Evolutionary conservation across 495 filamentous ascomycete genomes (phyloP), one percentile per base, ranked within the genome.

Genomic region (Xylaria grammica): DNA sequence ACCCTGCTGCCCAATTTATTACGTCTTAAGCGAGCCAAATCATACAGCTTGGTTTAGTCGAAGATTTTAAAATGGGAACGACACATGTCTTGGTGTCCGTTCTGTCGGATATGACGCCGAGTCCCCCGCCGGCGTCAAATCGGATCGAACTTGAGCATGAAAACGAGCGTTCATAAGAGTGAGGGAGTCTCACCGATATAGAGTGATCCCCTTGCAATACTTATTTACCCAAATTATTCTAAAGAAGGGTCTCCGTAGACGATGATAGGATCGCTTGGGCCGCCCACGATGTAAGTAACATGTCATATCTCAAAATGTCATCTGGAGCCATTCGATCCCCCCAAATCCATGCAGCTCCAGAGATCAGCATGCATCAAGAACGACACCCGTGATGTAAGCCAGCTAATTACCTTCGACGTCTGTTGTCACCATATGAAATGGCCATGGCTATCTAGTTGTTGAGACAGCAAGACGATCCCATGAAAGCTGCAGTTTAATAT

Each of bases 181-280:
- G 27, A 40, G 11, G 11, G 27, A 24, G 1, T n/a, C 32, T 38
- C n/a, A n/a, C 3, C 19, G 10, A 53, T 30, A 36, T 10, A 13
- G 15, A 0, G 29, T 6, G 50, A 32, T 34, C 29, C 29, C 24
- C 36, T 56, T 40, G 11, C 20, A 57, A 11, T 44, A 8, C 22
- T 45, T 10, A 17, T 13, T 32, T 45, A 32, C 17, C 17, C n/a
- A 58, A 19, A 6, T 20, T 6, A 17, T 34, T 59, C 20, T 4
- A 15, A 32, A 9, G 15, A 46, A 29, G 27, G 13, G 15, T 48
- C 29, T 4, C 1, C 19, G 48, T 26, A 15, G 42, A 48, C 29
- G 27, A 15, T 59, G 56, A 59, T 59, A 59, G 56, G 56, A 42
- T 36, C 42, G 42, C 56, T 59, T 48, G 27, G 56, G 44, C 20